Conservation (phyloP, 2,329 filamentous ascomycete species). For the Leptographium wingfieldii region DNA sequence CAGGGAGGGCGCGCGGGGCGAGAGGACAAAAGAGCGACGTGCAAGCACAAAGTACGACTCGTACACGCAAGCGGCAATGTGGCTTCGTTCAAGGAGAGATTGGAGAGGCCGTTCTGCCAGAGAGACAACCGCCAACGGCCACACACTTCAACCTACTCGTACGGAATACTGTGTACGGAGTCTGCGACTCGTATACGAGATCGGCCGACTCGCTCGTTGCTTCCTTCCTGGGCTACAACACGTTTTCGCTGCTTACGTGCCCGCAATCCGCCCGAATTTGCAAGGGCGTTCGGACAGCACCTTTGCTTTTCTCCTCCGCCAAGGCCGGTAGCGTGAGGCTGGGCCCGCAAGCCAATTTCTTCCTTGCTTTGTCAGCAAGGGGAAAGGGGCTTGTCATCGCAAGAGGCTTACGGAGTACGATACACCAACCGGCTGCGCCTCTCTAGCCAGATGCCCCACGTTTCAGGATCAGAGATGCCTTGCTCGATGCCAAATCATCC, state of each 20-base stretch:
- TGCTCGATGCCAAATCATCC: not conserved
- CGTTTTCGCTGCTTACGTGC: not conserved
- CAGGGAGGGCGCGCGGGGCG: not conserved
- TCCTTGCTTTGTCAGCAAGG: not conserved
- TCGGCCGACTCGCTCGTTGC: not conserved
- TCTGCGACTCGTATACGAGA: not conserved
- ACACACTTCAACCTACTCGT: too few species aligned
- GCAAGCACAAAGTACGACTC: not conserved
- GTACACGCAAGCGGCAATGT: not conserved
- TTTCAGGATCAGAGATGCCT: not conserved
- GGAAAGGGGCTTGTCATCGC: not conserved
- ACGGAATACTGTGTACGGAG: not conserved
- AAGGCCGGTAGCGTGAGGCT: slow-evolving; percentile 8
- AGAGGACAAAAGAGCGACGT: not conserved
- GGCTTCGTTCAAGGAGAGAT: not conserved
- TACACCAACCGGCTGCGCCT: not conserved
- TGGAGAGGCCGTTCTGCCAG: not conserved
- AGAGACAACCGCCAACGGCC: not conserved
- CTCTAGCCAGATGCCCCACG: not conserved
- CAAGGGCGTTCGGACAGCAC: not conserved
- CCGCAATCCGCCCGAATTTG: not conserved
- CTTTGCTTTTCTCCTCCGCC: not conserved
- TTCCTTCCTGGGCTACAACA: not conserved
- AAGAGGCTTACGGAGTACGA: too few species aligned
- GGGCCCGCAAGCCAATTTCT: not conserved